Base-by-base conservation (phyloP, 2,329 filamentous ascomycete species). In the Diaporthe sp. region DNA sequence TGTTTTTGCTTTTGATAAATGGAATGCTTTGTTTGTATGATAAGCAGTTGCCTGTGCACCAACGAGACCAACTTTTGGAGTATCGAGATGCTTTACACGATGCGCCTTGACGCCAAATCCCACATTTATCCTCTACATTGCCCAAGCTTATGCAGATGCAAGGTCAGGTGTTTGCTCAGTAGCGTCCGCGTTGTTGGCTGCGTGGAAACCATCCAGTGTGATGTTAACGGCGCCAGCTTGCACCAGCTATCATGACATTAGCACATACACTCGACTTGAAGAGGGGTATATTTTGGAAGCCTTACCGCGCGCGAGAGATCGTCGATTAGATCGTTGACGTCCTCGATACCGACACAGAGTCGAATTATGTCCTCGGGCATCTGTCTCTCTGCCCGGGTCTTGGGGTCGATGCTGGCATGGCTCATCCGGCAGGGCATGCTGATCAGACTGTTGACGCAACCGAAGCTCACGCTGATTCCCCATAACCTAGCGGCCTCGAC, bases 381-480 rank as follows among this genome's bases (percentile, higher is more conserved):
- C 78, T 96, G 93, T 78, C 96, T 91, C 86, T 98, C 95, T 80
- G 92, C 89, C 79, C 97, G 90, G 71, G 96, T 98, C 87, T 98
- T 98, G 76, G 95, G 94, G 82, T 98, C 97, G 82, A 99, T 99
- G 83, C 95, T 98, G 53, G 97, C 97, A 85, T 99, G 97, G 85
- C 96, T 98, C 97, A 99, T 99, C 81, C 96, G 95, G 86, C 97
- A 99, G 12, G 97, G 96, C 96, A 99, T 98, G 87, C 96, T 98
- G 85, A 99, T 99, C 84, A 99, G 87, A 83, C 95, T 98, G 87
- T 99, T 99, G 79, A 99, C 97, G 83, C 97, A 98, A 65, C 97
- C 97, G 83, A 99, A 99, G 82, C 95, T 98, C 76, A 99, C 97
- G 79, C 94, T 97, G 80, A 99, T 99, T 46, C 94, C 95, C 92